These are phyloP conservation scores for Pythium pectinolyticum DNA, from an alignment of 352 stramenopile genomes.

Conservation along the genomic window DNA sequence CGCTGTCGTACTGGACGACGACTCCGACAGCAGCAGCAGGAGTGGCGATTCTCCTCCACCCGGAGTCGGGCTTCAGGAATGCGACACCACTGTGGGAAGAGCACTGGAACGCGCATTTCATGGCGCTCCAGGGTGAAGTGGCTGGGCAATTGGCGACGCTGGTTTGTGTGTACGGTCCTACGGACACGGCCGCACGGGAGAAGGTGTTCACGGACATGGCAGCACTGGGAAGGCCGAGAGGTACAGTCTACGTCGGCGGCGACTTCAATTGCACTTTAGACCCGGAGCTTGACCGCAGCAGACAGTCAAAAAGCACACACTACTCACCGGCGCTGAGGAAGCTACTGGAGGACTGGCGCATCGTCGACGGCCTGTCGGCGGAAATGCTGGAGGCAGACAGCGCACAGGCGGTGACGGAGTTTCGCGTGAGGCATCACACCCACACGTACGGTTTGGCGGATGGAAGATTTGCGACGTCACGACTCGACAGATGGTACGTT, in stretches of 20 bases:
- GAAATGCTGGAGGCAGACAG: too few species aligned
- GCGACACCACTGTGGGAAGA: slow-evolving; percentile 1
- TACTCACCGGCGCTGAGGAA: neutral
- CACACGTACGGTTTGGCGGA: too few species aligned
- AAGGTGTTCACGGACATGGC: neutral
- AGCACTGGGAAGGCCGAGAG: neutral
- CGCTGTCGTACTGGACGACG: slow-evolving; percentile 8
- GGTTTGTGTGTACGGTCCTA: slow-evolving; percentile 11
- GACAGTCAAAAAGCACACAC: neutral
- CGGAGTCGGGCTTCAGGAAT: neutral
- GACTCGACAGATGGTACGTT: too few species aligned
- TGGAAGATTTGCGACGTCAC: too few species aligned
- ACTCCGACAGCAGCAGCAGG: slow-evolving; percentile 2
- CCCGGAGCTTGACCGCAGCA: neutral
- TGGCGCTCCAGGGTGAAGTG: neutral
- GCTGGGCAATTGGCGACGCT: neutral
- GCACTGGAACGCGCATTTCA: neutral
- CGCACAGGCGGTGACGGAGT: too few species aligned
- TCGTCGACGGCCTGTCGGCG: too few species aligned
- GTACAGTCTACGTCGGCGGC: slow-evolving; percentile 1
- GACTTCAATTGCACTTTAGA: slow-evolving; percentile 20
- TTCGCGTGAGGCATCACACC: too few species aligned
- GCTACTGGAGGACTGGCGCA: too few species aligned
- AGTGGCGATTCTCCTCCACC: slow-evolving; percentile 10
- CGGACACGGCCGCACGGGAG: neutral